phyloP scores from a whole-genome alignment of 345 rosid species.

The Rhodamnia argentea region DNA sequence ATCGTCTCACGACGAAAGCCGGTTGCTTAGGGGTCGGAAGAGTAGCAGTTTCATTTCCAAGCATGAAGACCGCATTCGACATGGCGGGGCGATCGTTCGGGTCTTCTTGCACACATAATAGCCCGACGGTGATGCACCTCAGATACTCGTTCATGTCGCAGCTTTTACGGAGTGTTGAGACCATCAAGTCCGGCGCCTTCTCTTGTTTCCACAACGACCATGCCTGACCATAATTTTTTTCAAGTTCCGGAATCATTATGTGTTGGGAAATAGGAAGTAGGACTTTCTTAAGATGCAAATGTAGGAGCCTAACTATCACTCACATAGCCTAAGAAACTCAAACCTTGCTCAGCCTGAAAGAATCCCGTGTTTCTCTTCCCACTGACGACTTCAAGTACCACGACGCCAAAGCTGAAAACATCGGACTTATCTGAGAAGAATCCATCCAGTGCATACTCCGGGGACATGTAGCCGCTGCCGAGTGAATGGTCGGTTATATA shows the following conservation, averaged over 20 bases:
- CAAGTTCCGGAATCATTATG: not conserved
- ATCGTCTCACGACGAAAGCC: conserved; percentile 26
- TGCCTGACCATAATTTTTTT: conserved; percentile 12
- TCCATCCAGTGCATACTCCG: conserved; percentile 57
- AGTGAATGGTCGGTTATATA: not conserved
- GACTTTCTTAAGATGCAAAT: not conserved
- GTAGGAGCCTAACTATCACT: not conserved
- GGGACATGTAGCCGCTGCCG: conserved; percentile 67
- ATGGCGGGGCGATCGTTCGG: conserved; percentile 46
- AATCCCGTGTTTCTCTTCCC: conserved; percentile 37
- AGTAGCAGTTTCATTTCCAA: conserved; percentile 21
- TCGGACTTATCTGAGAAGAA: conserved; percentile 58
- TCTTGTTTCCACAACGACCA: conserved; percentile 45
- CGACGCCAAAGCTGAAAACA: conserved; percentile 56
- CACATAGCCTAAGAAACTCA: conserved; percentile 46
- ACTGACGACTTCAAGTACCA: conserved; percentile 39
- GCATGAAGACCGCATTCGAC: conserved; percentile 44
- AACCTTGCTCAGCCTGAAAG: conserved; percentile 14
- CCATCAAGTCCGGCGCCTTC: conserved; percentile 25
- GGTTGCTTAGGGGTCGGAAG: conserved; percentile 47
- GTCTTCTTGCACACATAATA: conserved; percentile 52
- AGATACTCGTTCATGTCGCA: conserved; percentile 10
- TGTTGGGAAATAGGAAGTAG: not conserved
- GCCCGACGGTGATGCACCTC: conserved; percentile 42
- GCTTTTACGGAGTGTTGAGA: conserved; percentile 13